Evolutionary conservation across 108 stramenopile genomes (phyloP), one percentile per base, ranked within the genome.

Genomic region (Discostella stelligeroides): DNA sequence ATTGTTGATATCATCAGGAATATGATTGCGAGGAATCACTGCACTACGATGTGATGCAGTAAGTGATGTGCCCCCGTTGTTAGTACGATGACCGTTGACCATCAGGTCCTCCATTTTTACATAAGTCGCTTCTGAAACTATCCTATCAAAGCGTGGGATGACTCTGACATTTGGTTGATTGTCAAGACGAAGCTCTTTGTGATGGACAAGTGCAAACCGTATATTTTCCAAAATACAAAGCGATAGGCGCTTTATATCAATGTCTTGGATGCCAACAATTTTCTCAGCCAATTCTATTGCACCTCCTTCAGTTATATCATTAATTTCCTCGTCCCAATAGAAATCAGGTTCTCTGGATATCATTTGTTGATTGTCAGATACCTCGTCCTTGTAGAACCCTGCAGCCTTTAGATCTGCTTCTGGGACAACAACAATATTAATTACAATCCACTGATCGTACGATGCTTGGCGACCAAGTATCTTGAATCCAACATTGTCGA

Each of bases 361-460:
- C n/a, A n/a, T n/a, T 61, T 45, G 60, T 21, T 61, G 10, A 41
- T 61, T n/a, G n/a, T n/a, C n/a, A n/a, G n/a, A 1, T 34, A 6
- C 34, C 3, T 34, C 34, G 2, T 29, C 6, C 9, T n/a, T 1
- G n/a, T 61, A 61, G 60, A 61, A 61, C 23, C 60, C 59, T 23
- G 9, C 37, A 0, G 7, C 18, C 60, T 40, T 37, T 7, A 61
- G n/a, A 9, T 15, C 40, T 1, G 24, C 7, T 12, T 61, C 60
- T 0, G 17, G 25, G 18, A 41, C 2, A 23, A 61, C 38, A 15
- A 61, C 39, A 20, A 61, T 45, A 27, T 39, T 37, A 13, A 61
- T 40, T 14, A 61, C 7, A 7, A 37, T 61, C 60, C 60, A 61
- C 10, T 61, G 60, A 41, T 61, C 39, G 18, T 61, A 61, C 5